phyloP scores from a whole-genome alignment of 495 filamentous ascomycete genomes.

The Penicillium cataractarum region DNA sequence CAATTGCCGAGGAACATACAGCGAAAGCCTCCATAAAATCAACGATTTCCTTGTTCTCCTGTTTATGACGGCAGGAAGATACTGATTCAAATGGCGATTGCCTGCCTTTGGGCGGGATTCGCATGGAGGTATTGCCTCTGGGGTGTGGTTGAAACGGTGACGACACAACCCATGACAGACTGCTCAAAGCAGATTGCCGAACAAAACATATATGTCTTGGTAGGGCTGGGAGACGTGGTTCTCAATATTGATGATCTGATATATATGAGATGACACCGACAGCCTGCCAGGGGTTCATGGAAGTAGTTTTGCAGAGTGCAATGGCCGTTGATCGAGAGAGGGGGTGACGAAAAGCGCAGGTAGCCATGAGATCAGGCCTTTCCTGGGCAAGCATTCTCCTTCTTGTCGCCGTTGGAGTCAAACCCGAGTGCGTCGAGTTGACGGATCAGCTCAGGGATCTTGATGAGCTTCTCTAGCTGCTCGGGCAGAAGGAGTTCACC shows the following conservation, averaged over 20 bases:
- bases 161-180: background rate
- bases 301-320: background rate
- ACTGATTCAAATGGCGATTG: background rate
- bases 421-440: slow-evolving; percentile 89
- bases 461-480: slow-evolving; percentile 96
- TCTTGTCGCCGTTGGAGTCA: slow-evolving; percentile 64
- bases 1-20: background rate
- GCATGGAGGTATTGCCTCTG: background rate
- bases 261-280: background rate
- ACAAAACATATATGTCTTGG: background rate
- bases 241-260: background rate
- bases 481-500: slow-evolving; percentile 85
- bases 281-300: background rate
- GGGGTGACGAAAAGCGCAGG: background rate
- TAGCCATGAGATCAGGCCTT: slow-evolving; percentile 13
- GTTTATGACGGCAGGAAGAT: background rate
- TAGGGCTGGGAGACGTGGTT: background rate
- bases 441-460: slow-evolving; percentile 89
- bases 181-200: background rate
- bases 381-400: slow-evolving; percentile 25
- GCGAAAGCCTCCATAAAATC: background rate
- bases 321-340: background rate
- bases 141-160: background rate
- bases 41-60: background rate
- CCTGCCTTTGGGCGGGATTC: background rate